Evolutionary conservation across 78 protist species (phyloP).

Genomic region (Dictyostelium citrinum): DNA sequence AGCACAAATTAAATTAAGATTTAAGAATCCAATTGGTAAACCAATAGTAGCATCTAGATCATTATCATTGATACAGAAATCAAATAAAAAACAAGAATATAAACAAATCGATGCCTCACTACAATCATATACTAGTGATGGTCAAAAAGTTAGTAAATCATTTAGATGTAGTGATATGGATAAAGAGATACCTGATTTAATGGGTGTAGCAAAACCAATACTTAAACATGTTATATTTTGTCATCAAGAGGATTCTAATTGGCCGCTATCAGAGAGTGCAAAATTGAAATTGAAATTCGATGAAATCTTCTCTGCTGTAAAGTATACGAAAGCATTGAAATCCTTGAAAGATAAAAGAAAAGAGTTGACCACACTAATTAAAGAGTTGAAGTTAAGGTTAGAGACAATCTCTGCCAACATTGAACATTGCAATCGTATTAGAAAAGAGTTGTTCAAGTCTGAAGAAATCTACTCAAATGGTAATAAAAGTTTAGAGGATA

Average conservation of each 20-base stretch:
- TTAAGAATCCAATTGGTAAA: conserved; percentile 76
- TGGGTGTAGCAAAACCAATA: conserved; percentile 96
- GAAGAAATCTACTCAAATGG: not conserved
- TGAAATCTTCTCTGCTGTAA: conserved; percentile 95
- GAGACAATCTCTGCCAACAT: conserved; percentile 23
- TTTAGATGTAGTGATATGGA: conserved; percentile 89
- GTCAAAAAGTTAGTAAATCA: conserved; percentile 64
- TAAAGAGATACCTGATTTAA: conserved; percentile 72
- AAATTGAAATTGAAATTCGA: conserved; percentile 95
- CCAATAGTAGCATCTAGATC: conserved; percentile 67
- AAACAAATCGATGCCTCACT: conserved; percentile 48
- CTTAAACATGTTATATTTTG: conserved; percentile 98
- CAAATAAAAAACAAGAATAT: conserved; percentile 47
- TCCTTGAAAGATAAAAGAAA: conserved; percentile 62
- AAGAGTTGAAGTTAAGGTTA: conserved; percentile 42
- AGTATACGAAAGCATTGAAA: conserved; percentile 74
- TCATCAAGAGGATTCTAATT: conserved; percentile 98
- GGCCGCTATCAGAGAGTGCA: conserved; percentile 93
- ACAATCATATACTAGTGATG: conserved; percentile 50
- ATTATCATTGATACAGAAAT: conserved; percentile 23
- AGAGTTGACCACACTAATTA: conserved; percentile 11
- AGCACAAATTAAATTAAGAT: conserved; percentile 94
- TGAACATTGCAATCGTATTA: conserved; percentile 5
- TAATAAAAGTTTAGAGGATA: not conserved
- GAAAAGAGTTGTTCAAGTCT: not conserved